Percentiles rank a stretch among this genome's conserved stretches.
phyloP scores from a whole-genome alignment of 208 protist genomes.

The Porcisia deanei region DNA sequence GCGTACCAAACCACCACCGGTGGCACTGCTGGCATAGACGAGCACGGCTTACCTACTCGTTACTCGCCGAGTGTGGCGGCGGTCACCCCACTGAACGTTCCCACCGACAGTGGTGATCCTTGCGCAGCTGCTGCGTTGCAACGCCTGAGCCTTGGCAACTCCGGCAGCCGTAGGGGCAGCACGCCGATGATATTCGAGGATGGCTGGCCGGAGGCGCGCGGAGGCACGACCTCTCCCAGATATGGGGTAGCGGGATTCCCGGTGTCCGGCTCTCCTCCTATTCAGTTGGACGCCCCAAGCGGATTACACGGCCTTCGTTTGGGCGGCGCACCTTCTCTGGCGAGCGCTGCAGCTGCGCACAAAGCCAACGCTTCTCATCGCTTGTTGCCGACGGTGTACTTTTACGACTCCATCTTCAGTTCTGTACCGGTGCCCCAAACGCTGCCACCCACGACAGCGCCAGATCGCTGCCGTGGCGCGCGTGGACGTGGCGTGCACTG shows the following conservation, averaged over 20 bases:
- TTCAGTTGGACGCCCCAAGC: constrained; percentile 11
- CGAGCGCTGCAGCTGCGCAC: background rate
- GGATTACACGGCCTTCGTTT: constrained; percentile 1
- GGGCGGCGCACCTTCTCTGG: background rate
- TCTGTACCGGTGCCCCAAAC: background rate
- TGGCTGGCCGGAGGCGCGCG: constrained; percentile 22
- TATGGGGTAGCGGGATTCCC: constrained; percentile 6
- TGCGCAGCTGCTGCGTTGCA: background rate
- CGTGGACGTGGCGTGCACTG: background rate
- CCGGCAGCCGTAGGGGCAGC: constrained; percentile 1
- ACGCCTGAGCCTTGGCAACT: background rate
- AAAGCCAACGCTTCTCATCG: constrained; percentile 5
- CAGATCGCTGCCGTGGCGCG: background rate
- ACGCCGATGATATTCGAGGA: constrained; percentile 17
- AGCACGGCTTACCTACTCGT: constrained; percentile 22
- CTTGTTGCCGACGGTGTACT: constrained; percentile 43
- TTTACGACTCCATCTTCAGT: constrained; percentile 47
- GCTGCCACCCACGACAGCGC: background rate
- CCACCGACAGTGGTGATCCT: background rate
- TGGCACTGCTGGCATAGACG: background rate
- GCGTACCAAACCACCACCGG: background rate
- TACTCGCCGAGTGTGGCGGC: constrained; percentile 23
- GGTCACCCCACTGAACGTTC: constrained; percentile 2
- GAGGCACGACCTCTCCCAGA: constrained; percentile 15
- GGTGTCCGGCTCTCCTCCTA: background rate